Evolutionary conservation across 805 yeast species (phyloP).

Genomic region (Hanseniaspora clermontiae): DNA sequence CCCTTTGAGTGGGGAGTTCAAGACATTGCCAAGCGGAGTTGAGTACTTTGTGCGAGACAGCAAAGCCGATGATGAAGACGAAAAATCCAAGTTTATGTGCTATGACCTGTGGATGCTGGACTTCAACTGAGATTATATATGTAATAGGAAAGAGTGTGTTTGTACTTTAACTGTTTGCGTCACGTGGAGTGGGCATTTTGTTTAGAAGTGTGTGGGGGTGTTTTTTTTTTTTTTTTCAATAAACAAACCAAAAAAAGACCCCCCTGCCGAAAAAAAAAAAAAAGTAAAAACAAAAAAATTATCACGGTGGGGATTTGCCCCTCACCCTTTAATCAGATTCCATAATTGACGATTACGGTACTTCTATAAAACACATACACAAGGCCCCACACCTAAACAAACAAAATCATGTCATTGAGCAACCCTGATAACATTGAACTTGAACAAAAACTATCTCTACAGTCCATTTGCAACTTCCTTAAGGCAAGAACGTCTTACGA

Average conservation of each 20-base stretch:
- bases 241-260: not conserved
- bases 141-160: not conserved
- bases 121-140: not conserved
- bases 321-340: too few species aligned
- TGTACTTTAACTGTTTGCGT: too few species aligned
- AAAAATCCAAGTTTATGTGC: slow-evolving; percentile 6
- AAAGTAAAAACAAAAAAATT: too few species aligned
- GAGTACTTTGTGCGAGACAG: slow-evolving; percentile 1
- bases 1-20: not conserved
- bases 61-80: not conserved
- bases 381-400: too few species aligned
- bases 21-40: not conserved
- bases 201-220: too few species aligned
- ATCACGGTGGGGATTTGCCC: too few species aligned
- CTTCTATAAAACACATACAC: not conserved
- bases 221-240: not conserved
- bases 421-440: slow-evolving; percentile 28
- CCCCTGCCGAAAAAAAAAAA: not conserved
- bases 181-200: not conserved
- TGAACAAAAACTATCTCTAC: slow-evolving; percentile 64
- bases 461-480: slow-evolving; percentile 70
- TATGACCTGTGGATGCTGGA: slow-evolving; percentile 11
- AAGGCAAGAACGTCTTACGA: slow-evolving; percentile 91
- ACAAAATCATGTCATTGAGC: not conserved
- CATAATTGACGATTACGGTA: too few species aligned